A percentile compares a stretch with the other conserved stretches of the same genome.
Conservation (phyloP, 1,139 yeast species). For the Diutina sp. region DNA sequence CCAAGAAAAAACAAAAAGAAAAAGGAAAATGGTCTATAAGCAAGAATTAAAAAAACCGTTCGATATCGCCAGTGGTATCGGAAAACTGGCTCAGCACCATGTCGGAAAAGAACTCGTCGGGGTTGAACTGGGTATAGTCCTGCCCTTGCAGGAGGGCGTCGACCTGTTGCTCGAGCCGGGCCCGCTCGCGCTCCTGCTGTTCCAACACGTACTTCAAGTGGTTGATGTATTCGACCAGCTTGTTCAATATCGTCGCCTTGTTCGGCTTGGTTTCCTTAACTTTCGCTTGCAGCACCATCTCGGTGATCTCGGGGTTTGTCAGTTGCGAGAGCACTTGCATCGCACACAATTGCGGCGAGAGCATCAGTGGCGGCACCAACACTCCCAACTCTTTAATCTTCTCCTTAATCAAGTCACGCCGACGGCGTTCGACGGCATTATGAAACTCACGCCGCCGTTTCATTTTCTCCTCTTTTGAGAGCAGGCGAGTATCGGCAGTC, state of each 20-base stretch:
- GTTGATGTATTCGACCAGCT: slow-evolving; percentile 55
- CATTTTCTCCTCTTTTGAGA: slow-evolving; percentile 58
- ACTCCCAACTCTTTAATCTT: slow-evolving; percentile 61
- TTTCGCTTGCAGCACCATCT: slow-evolving; percentile 24
- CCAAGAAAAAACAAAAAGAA: background rate
- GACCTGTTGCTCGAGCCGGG: background rate
- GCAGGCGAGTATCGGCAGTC: slow-evolving; percentile 17
- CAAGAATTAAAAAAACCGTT: background rate
- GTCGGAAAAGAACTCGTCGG: background rate
- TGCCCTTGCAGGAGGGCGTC: background rate
- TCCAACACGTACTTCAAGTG: slow-evolving; percentile 36
- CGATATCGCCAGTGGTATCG: background rate
- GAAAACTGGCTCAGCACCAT: background rate
- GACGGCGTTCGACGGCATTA: slow-evolving; percentile 69
- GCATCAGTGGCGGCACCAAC: slow-evolving; percentile 58
- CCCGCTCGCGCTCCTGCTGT: slow-evolving; percentile 14
- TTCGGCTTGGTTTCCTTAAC: slow-evolving; percentile 62
- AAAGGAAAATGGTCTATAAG: background rate
- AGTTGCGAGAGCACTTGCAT: slow-evolving; percentile 33
- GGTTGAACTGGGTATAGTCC: background rate
- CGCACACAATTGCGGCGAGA: slow-evolving; percentile 37
- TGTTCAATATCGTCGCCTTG: slow-evolving; percentile 54
- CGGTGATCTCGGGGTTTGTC: slow-evolving; percentile 23
- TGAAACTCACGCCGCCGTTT: slow-evolving; percentile 65
- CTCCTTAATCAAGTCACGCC: slow-evolving; percentile 68